Base-by-base conservation (phyloP, 2,329 filamentous ascomycete species). In the Aspergillus sp. region DNA sequence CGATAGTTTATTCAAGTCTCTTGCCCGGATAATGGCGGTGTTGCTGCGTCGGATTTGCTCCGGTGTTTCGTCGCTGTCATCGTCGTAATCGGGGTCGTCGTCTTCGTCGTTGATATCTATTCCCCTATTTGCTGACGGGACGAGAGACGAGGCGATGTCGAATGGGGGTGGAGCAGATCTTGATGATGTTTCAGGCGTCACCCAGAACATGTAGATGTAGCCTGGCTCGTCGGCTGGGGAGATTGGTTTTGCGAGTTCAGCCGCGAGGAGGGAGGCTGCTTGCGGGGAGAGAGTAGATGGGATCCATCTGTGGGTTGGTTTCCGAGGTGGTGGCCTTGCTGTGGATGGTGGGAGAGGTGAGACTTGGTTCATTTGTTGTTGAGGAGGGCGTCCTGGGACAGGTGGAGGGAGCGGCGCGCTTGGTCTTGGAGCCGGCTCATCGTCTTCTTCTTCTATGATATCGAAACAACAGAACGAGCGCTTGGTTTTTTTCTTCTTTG, bases 141-240 rank as follows among this genome's bases (percentile, higher is more conserved):
- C 80, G 49, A 89, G 78, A 11, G 84, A 82, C 8, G 84, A 80
- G 19, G 85, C 83, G 44, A 85, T 79, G 61, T 86, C 87, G 37
- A 80, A 79, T 0, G 87, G 80, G 0, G 85, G 80, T 1, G 82
- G 77, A 0, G 30, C 27, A 4, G 83, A 73, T 24, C 58, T 49
- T 0, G 80, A 72, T 7, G 84, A 76, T 2, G 81, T 82, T 37
- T 83, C 80, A 33, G 91, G 87, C 0, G 91, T 97, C 20, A 97
- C 82, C 92, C 93, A 97, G 81, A 98, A 99, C 75, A 99, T 96
- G 82, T 99, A 99, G 65, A 99, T 98, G 77, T 95, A 99, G 39
- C 95, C 95, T 12, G 89, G 80, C 65, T 96, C 90, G 64, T 95
- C 90, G 54, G 82, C 79, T 20, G 85, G 79, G 0, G 91, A 92